Conservation (phyloP, 1,284 basidiomycete species). For the Sanguinoderma infundibulare region DNA sequence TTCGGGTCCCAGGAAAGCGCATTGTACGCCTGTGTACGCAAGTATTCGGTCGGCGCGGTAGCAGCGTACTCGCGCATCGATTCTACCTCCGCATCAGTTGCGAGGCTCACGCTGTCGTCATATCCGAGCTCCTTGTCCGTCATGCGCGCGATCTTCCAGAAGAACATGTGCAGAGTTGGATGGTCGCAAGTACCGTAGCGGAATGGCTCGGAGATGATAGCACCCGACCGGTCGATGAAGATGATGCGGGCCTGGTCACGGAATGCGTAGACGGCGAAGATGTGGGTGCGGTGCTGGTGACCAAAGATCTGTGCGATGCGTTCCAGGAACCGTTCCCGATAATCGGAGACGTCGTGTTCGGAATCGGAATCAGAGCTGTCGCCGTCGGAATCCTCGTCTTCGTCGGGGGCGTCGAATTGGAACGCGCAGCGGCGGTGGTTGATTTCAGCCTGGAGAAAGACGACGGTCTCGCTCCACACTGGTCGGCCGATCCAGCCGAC, state of each 20-base stretch:
- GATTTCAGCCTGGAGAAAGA: neutral
- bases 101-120: constrained; percentile 22
- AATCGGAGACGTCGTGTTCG: constrained; percentile 3
- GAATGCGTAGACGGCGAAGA: constrained; percentile 21
- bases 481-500: neutral
- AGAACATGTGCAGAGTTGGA: constrained; percentile 13
- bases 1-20: neutral
- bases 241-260: constrained; percentile 13
- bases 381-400: too few species aligned
- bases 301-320: constrained; percentile 14
- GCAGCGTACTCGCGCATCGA: neutral
- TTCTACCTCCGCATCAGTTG: neutral
- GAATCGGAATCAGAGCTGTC: neutral
- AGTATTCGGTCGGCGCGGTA: neutral
- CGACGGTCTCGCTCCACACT: neutral
- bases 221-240: neutral
- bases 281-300: constrained; percentile 24
- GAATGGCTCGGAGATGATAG: constrained; percentile 23
- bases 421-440: neutral
- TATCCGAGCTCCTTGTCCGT: constrained; percentile 20
- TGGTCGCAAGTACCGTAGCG: constrained; percentile 5
- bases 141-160: constrained; percentile 25
- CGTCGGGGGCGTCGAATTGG: neutral
- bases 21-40: neutral
- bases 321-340: constrained; percentile 14